phyloP scores from a whole-genome alignment of 495 filamentous ascomycete species.

The Sporormia fimetaria region DNA sequence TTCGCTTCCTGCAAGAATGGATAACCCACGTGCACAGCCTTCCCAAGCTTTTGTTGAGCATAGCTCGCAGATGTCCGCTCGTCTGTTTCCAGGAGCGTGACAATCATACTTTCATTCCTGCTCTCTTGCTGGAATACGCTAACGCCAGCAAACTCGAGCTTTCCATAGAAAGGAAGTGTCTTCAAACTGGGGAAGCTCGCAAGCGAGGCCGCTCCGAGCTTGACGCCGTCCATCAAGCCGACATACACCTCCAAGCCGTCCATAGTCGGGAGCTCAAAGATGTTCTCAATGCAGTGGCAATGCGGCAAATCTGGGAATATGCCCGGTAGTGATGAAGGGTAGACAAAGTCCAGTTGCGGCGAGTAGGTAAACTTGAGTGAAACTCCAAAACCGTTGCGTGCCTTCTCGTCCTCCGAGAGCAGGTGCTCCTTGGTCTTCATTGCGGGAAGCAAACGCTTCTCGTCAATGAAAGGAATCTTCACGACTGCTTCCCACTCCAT shows the following conservation, averaged over 20 bases:
- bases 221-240: constrained; percentile 77
- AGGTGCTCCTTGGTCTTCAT: constrained; percentile 73
- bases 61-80: constrained; percentile 53
- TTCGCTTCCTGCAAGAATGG: constrained; percentile 93
- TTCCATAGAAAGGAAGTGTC: constrained; percentile 66
- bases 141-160: constrained; percentile 79
- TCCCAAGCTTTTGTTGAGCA: constrained; percentile 69
- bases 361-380: constrained; percentile 87
- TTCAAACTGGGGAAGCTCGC: constrained; percentile 90
- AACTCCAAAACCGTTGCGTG: constrained; percentile 81
- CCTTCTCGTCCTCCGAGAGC: constrained; percentile 62
- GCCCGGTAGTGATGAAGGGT: constrained; percentile 75
- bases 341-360: constrained; percentile 60
- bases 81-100: constrained; percentile 69
- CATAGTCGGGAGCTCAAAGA: constrained; percentile 85
- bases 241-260: constrained; percentile 80
- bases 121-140: constrained; percentile 96
- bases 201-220: constrained; percentile 65
- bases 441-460: constrained; percentile 67
- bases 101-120: constrained; percentile 90
- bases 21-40: constrained; percentile 84
- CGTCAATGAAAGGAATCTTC: constrained; percentile 98
- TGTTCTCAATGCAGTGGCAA: constrained; percentile 87
- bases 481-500: constrained; percentile 99
- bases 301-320: constrained; percentile 82